Evolutionary conservation across 2,329 filamentous ascomycete species (phyloP).

Genomic region (Pyrenochaeta sp.): DNA sequence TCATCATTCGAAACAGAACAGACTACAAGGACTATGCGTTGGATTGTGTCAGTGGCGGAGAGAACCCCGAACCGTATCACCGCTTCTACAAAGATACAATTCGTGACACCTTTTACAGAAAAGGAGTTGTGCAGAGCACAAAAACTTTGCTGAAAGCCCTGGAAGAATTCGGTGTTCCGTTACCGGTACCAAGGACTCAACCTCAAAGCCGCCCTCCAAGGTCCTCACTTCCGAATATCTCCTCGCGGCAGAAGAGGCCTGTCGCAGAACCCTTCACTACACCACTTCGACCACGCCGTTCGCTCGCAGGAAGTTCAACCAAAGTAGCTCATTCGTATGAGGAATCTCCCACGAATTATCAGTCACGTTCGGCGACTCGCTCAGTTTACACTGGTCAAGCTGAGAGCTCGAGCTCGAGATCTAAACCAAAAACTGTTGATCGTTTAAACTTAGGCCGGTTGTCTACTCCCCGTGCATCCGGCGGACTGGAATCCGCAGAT

Average conservation of each 20-base stretch:
- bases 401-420: neutral
- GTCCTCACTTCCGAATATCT: constrained; percentile 12
- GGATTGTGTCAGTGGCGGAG: constrained; percentile 31
- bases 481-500: constrained; percentile 2
- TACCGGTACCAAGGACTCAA: neutral
- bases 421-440: neutral
- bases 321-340: neutral
- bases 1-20: constrained; percentile 42
- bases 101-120: constrained; percentile 31
- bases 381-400: neutral
- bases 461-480: neutral
- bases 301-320: constrained; percentile 18
- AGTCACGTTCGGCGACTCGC: neutral
- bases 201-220: neutral
- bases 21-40: constrained; percentile 40
- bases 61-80: constrained; percentile 34
- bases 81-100: constrained; percentile 47
- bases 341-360: neutral
- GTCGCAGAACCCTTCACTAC: neutral
- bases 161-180: constrained; percentile 22
- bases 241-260: constrained; percentile 5
- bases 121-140: constrained; percentile 29
- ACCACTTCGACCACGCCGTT: constrained; percentile 24
- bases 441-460: neutral
- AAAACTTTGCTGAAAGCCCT: constrained; percentile 29